These are phyloP conservation scores for Austroboletus eburneus DNA, from an alignment of 768 basidiomycete genomes.

Conservation along the genomic window DNA sequence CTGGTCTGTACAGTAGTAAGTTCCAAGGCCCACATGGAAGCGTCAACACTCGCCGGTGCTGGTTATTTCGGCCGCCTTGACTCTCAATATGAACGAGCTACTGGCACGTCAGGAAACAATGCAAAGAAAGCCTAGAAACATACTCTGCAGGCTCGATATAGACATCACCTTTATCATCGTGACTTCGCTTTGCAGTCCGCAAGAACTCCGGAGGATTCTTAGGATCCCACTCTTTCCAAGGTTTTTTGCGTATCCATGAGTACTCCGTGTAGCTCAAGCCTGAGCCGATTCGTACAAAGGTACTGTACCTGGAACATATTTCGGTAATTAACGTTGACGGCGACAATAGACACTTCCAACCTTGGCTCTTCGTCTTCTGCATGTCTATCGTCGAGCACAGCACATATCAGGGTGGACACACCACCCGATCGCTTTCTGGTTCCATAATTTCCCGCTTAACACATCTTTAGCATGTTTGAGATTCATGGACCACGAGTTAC, in stretches of 20 bases:
- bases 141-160: slow-evolving; percentile 90
- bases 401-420: slow-evolving; percentile 86
- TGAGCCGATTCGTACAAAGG: slow-evolving; percentile 87
- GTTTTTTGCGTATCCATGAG: slow-evolving; percentile 74
- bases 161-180: slow-evolving; percentile 84
- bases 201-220: slow-evolving; percentile 71
- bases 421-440: slow-evolving; percentile 82
- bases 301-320: slow-evolving; percentile 57
- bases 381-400: slow-evolving; percentile 74
- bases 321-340: not conserved
- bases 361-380: slow-evolving; percentile 52
- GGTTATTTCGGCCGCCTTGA: slow-evolving; percentile 92
- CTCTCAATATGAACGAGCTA: slow-evolving; percentile 89
- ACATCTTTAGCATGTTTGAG: not conserved
- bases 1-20: slow-evolving; percentile 46
- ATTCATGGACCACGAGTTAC: slow-evolving; percentile 19
- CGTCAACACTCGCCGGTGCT: slow-evolving; percentile 50
- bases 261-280: slow-evolving; percentile 87
- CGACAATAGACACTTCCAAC: slow-evolving; percentile 35
- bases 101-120: slow-evolving; percentile 1
- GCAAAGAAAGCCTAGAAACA: slow-evolving; percentile 11
- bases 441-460: slow-evolving; percentile 83
- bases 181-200: slow-evolving; percentile 51
- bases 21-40: not conserved
- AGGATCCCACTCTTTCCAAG: slow-evolving; percentile 79